Evolutionary conservation across 176 grass and related monocot genomes (phyloP).

Genomic region (Oryza meridionalis): DNA sequence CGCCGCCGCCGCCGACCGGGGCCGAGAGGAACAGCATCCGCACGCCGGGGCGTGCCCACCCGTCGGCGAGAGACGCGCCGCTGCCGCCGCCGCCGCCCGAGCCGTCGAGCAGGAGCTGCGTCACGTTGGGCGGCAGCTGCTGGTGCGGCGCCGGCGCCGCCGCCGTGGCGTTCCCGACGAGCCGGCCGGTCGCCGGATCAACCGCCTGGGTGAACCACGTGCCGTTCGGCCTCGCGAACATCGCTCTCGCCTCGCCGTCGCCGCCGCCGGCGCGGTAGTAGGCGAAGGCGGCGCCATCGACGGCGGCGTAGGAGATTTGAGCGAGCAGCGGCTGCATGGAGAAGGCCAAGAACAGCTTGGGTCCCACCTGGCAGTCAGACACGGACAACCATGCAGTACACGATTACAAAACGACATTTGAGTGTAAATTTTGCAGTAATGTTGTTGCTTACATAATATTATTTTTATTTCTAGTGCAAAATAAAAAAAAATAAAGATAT

Average conservation of each 20-base stretch:
- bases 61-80: background rate
- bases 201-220: conserved; percentile 31
- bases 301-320: conserved; percentile 45
- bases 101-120: background rate
- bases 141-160: background rate
- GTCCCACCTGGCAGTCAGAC: conserved; percentile 33
- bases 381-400: background rate
- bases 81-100: background rate
- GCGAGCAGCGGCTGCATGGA: conserved; percentile 38
- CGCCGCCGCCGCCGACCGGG: background rate
- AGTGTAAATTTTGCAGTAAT: background rate
- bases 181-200: conserved; percentile 28
- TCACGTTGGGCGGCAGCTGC: conserved; percentile 9
- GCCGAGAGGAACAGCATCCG: conserved; percentile 44
- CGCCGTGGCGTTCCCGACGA: background rate
- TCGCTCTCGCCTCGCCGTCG: background rate
- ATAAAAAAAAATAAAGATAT: no score
- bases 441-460: background rate
- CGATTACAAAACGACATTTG: background rate
- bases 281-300: conserved; percentile 38
- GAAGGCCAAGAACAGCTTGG: conserved; percentile 33
- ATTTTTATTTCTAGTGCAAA: background rate
- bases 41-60: conserved; percentile 19
- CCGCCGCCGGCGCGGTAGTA: conserved; percentile 41
- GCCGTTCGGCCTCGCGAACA: background rate